Evolutionary conservation across 257 asterid genomes (phyloP).

Genomic region (Verbena officinalis): DNA sequence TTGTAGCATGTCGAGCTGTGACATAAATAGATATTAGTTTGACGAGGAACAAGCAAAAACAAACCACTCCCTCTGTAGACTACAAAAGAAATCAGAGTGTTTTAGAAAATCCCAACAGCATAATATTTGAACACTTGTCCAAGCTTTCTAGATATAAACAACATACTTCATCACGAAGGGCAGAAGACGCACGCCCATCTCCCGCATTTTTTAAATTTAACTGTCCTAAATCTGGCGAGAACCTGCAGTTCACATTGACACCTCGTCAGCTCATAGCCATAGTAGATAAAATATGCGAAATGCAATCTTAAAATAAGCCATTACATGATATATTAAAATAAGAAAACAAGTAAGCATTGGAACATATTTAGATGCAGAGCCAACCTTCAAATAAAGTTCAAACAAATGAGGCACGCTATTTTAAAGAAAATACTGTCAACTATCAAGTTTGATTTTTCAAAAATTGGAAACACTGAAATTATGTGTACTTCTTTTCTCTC

Average conservation of each 20-base stretch:
- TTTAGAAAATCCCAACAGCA: conserved; percentile 24
- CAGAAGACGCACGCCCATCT: conserved; percentile 76
- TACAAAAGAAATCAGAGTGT: conserved; percentile 1
- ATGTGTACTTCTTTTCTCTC: conserved; percentile 77
- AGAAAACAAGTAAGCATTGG: conserved; percentile 23
- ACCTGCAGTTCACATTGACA: conserved; percentile 55
- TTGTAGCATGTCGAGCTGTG: conserved; percentile 91
- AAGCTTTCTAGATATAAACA: neutral
- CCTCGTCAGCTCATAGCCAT: conserved; percentile 17
- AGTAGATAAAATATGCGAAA: conserved; percentile 18
- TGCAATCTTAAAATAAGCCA: conserved; percentile 18
- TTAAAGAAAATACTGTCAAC: conserved; percentile 1
- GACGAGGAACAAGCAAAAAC: conserved; percentile 24
- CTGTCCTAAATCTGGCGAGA: conserved; percentile 70
- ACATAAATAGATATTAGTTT: conserved; percentile 45
- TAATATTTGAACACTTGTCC: conserved; percentile 20
- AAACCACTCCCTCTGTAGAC: neutral
- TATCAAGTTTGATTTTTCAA: conserved; percentile 10
- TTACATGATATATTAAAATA: conserved; percentile 17
- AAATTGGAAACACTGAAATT: conserved; percentile 23
- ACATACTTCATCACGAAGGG: conserved; percentile 83
- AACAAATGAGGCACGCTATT: conserved; percentile 10
- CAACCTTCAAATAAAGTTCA: conserved; percentile 18
- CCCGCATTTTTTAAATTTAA: conserved; percentile 59
- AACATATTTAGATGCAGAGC: conserved; percentile 1